Conservation (phyloP, 2,329 filamentous ascomycete genomes). For the Cladosporium sp. region DNA sequence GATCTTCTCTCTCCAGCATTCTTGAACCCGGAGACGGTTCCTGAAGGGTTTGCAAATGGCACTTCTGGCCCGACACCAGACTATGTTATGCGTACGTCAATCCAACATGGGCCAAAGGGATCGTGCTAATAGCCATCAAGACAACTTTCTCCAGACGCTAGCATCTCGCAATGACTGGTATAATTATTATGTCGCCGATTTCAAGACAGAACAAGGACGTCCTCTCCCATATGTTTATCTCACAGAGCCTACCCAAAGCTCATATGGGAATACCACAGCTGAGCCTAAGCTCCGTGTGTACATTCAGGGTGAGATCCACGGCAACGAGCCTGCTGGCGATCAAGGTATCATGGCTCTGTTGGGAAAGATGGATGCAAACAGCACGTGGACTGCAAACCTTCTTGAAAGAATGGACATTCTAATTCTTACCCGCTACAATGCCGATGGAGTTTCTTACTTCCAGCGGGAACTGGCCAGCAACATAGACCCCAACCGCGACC, state of each 20-base stretch:
- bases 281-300: conserved; percentile 32
- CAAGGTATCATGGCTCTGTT: conserved; percentile 34
- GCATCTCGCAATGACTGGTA: conserved; percentile 19
- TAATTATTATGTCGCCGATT: conserved; percentile 16
- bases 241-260: conserved; percentile 9
- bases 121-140: conserved; percentile 11
- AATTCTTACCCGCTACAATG: conserved; percentile 18
- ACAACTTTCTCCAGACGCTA: conserved; percentile 16
- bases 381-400: conserved; percentile 29
- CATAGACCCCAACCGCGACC: conserved; percentile 20
- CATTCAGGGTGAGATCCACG: conserved; percentile 36
- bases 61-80: conserved; percentile 32
- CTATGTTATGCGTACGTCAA: conserved; percentile 16
- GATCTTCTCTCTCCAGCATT: conserved; percentile 33
- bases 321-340: conserved; percentile 37
- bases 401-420: conserved; percentile 30
- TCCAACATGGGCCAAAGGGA: not conserved
- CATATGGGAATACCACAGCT: not conserved
- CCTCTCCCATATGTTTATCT: conserved; percentile 16
- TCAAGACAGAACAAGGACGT: conserved; percentile 18
- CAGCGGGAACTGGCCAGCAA: conserved; percentile 23
- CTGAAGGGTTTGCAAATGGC: conserved; percentile 28
- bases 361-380: conserved; percentile 33
- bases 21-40: conserved; percentile 25
- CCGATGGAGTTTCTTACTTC: conserved; percentile 21